Evolutionary conservation across 768 basidiomycete genomes (phyloP).

Genomic region (Collybiopsis luxurians): DNA sequence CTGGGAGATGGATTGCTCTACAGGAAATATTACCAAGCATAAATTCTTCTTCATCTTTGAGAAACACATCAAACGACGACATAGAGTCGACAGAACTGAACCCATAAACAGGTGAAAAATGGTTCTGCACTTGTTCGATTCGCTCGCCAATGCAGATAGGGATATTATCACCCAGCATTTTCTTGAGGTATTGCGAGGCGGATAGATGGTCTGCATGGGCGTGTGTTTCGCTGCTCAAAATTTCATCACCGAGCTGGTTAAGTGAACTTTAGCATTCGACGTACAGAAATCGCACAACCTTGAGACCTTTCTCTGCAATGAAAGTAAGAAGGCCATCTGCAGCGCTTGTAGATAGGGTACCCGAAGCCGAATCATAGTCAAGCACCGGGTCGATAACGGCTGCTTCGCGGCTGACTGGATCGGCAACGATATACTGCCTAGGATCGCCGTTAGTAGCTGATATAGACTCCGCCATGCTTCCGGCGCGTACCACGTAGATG

Average conservation of each 20-base stretch:
- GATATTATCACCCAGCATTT: conserved; percentile 21
- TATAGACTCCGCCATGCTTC: background rate
- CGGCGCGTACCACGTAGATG: conserved; percentile 17
- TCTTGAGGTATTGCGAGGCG: conserved; percentile 31
- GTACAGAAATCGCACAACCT: conserved; percentile 31
- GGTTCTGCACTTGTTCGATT: conserved; percentile 30
- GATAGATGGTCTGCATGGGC: conserved; percentile 38
- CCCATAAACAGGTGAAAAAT: conserved; percentile 31
- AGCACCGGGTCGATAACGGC: conserved; percentile 34
- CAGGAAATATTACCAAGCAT: conserved; percentile 26
- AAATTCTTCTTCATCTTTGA: conserved; percentile 32
- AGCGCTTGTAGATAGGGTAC: conserved; percentile 26
- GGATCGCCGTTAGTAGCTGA: background rate
- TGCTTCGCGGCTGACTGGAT: conserved; percentile 49
- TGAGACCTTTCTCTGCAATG: conserved; percentile 23
- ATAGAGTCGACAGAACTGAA: conserved; percentile 22
- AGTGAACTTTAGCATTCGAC: background rate
- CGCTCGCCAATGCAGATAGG: conserved; percentile 34
- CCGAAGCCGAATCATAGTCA: conserved; percentile 30
- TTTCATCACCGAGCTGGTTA: background rate
- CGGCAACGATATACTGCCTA: conserved; percentile 56
- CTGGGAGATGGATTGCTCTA: conserved; percentile 32
- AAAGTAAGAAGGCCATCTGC: conserved; percentile 31
- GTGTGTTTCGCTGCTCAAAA: conserved; percentile 31
- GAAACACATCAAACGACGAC: conserved; percentile 28